These are phyloP conservation scores for Amauroascus niger DNA, from an alignment of 2,329 filamentous ascomycete species.

Conservation along the genomic window DNA sequence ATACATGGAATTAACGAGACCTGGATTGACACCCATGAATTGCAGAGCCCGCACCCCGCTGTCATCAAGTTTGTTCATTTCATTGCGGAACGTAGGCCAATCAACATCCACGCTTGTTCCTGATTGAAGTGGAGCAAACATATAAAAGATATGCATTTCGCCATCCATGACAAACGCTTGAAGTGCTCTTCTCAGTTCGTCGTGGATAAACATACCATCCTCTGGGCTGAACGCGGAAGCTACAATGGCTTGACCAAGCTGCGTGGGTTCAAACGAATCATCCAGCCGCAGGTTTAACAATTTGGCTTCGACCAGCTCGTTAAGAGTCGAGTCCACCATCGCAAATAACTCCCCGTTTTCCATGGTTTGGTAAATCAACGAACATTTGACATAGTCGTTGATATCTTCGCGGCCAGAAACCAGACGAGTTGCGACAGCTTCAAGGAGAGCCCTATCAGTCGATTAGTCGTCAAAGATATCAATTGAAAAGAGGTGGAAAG, in stretches of 20 bases:
- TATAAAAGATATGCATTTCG: conserved; percentile 70
- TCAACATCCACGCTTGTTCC: conserved; percentile 46
- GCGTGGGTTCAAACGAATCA: conserved; percentile 51
- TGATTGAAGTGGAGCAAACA: conserved; percentile 61
- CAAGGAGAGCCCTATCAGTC: conserved; percentile 52
- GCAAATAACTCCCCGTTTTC: conserved; percentile 42
- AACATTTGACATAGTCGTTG: conserved; percentile 58
- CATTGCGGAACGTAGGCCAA: conserved; percentile 62
- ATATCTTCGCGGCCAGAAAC: conserved; percentile 57
- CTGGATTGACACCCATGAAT: conserved; percentile 59
- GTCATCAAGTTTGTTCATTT: conserved; percentile 61
- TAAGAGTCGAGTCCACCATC: conserved; percentile 51
- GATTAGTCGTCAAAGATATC: neutral
- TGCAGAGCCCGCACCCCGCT: conserved; percentile 59
- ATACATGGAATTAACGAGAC: conserved; percentile 57
- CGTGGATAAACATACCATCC: conserved; percentile 62
- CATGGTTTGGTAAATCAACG: conserved; percentile 53
- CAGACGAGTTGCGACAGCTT: conserved; percentile 58
- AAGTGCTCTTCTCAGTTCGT: conserved; percentile 58
- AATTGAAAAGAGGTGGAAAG: conserved; percentile 9
- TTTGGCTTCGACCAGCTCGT: conserved; percentile 46
- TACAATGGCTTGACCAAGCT: conserved; percentile 60
- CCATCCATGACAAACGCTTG: conserved; percentile 69
- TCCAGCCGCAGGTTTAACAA: conserved; percentile 46
- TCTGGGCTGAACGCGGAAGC: conserved; percentile 63